Conservation (phyloP, 2,329 filamentous ascomycete genomes). For the Aschersonia sp. region DNA sequence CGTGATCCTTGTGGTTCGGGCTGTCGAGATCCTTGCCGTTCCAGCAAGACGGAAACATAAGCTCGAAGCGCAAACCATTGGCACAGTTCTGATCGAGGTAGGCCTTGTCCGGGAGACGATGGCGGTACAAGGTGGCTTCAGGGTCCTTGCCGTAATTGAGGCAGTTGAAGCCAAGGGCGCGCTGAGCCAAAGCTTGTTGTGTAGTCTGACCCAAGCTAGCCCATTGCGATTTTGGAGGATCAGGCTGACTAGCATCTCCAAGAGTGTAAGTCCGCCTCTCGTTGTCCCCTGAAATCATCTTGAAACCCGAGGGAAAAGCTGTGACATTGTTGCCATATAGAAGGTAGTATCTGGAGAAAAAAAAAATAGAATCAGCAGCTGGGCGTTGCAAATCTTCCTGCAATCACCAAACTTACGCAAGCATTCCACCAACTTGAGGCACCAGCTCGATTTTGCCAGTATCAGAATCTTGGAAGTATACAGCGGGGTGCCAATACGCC, state of each 20-base stretch:
- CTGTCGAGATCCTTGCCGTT: constrained; percentile 48
- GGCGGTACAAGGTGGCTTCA: constrained; percentile 67
- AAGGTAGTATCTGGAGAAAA: constrained; percentile 59
- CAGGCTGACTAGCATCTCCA: constrained; percentile 49
- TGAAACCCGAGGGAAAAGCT: constrained; percentile 64
- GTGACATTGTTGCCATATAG: constrained; percentile 49
- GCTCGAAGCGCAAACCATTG: constrained; percentile 69
- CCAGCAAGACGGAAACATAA: constrained; percentile 87
- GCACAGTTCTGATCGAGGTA: constrained; percentile 69
- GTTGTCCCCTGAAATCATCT: constrained; percentile 68
- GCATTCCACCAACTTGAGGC: constrained; percentile 64
- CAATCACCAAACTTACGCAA: constrained; percentile 46
- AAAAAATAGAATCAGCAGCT: background rate
- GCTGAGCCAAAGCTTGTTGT: constrained; percentile 59
- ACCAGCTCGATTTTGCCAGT: constrained; percentile 57
- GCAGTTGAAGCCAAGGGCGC: constrained; percentile 89
- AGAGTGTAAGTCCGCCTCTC: constrained; percentile 54
- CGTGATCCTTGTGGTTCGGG: constrained; percentile 44
- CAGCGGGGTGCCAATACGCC: constrained; percentile 69
- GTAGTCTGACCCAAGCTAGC: constrained; percentile 40
- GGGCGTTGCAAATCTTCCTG: background rate
- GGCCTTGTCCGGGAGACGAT: constrained; percentile 64
- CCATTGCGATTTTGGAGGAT: constrained; percentile 59
- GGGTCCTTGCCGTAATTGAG: constrained; percentile 57
- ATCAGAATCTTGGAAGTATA: constrained; percentile 58